A percentile compares a stretch with the other conserved stretches of the same genome.
These are phyloP conservation scores for Sporothrix brunneoviolacea DNA, from an alignment of 2,329 filamentous ascomycete genomes.

Conservation along the genomic window DNA sequence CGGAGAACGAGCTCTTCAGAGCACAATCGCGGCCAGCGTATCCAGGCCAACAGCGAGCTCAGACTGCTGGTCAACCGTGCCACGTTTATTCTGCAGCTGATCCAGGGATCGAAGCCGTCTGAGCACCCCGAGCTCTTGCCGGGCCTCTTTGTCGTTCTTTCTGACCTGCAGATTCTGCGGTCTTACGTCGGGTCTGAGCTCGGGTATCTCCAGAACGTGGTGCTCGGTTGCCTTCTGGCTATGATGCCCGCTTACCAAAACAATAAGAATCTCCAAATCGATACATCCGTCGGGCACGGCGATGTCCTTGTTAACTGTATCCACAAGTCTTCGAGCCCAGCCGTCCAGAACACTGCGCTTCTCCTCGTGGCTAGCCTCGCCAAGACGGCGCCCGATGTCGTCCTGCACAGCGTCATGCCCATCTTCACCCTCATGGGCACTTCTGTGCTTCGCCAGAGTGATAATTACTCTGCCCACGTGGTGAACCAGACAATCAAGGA, in stretches of 20 bases:
- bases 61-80: slow-evolving; percentile 64
- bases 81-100: slow-evolving; percentile 80
- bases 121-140: slow-evolving; percentile 70
- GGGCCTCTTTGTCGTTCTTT: slow-evolving; percentile 75
- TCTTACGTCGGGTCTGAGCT: slow-evolving; percentile 76
- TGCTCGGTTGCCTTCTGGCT: slow-evolving; percentile 71
- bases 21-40: slow-evolving; percentile 51
- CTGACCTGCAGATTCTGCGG: slow-evolving; percentile 79
- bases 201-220: slow-evolving; percentile 81
- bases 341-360: slow-evolving; percentile 87
- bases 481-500: slow-evolving; percentile 92
- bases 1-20: slow-evolving; percentile 71
- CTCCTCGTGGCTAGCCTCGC: slow-evolving; percentile 83
- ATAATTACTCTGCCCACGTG: slow-evolving; percentile 94
- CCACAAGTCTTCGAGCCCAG: slow-evolving; percentile 81
- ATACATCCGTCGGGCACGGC: slow-evolving; percentile 72
- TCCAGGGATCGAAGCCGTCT: slow-evolving; percentile 72
- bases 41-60: slow-evolving; percentile 59
- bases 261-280: slow-evolving; percentile 57
- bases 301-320: slow-evolving; percentile 93
- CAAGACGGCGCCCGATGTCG: slow-evolving; percentile 78
- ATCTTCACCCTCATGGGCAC: slow-evolving; percentile 98
- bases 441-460: slow-evolving; percentile 83
- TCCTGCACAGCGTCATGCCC: slow-evolving; percentile 96
- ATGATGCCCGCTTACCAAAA: slow-evolving; percentile 74